Evolutionary conservation across 2,329 filamentous ascomycete species (phyloP).

Genomic region (Geosmithia morbida): DNA sequence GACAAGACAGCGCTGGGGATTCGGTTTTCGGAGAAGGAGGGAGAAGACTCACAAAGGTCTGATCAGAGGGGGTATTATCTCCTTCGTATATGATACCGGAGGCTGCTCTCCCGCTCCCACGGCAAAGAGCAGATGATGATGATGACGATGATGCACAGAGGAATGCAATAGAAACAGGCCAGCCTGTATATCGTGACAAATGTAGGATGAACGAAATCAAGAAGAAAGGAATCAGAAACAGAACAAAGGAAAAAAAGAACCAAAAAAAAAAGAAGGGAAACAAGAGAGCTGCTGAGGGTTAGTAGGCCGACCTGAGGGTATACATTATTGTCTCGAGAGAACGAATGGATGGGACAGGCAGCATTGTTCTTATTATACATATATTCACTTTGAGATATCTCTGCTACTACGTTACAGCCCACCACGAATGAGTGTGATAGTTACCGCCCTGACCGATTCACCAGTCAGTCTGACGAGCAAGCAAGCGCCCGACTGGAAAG

Average conservation of each 20-base stretch:
- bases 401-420: too few relatives aligned
- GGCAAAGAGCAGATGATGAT: not conserved
- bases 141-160: too few relatives aligned
- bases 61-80: too few relatives aligned
- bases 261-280: conserved; percentile 2
- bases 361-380: conserved; percentile 3
- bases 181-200: conserved; percentile 3
- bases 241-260: conserved; percentile 5
- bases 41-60: not conserved
- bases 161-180: not conserved
- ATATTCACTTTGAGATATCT: too few relatives aligned
- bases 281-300: not conserved
- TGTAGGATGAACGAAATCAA: conserved; percentile 3
- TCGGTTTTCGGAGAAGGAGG: too few relatives aligned
- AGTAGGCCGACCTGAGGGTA: not conserved
- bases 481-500: too few relatives aligned
- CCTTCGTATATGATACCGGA: too few relatives aligned
- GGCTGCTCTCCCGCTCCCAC: too few relatives aligned
- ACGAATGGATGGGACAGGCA: conserved; percentile 1
- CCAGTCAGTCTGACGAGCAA: too few relatives aligned
- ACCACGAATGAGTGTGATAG: too few relatives aligned
- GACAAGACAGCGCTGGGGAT: too few relatives aligned
- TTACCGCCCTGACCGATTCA: too few relatives aligned
- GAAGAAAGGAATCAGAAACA: conserved; percentile 5
- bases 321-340: conserved; percentile 1